Base-by-base conservation (phyloP, 768 basidiomycete species). In the Paxillus ammoniavirescens region DNA sequence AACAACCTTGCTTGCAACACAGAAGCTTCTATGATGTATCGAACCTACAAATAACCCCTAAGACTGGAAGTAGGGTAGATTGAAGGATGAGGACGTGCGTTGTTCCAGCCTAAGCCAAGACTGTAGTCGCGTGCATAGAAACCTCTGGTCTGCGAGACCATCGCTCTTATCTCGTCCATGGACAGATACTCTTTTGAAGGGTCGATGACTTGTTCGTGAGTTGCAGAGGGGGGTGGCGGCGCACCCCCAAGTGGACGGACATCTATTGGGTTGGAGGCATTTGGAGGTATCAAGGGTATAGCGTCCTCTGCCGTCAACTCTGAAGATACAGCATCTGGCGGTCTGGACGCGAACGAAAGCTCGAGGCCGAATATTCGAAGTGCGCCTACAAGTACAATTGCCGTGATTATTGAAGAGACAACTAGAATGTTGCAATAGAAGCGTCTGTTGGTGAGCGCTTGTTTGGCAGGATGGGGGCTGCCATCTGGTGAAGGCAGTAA, bases 31-130 rank as follows among this genome's bases (percentile, higher is more conserved):
- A 78, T 68, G 57, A 77, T 77, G 50, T 78, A 76, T 36, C 75
- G 69, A 60, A 77, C 65, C 76, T 75, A 36, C 14, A 31, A 54
- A 13, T 13, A 8, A 23, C 2, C 12, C 1, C 7, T 59, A n/a
- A 61, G 49, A 38, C 26, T 8, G 30, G 40, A 44, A 18, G n/a
- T 14, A n/a, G 46, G 30, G 38, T 9, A 14, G 14, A 49, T 18
- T 38, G 8, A 38, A 37, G 6, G 21, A 35, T 38, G 13, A n/a
- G 12, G 9, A 60, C 71, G 35, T 48, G 66, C 74, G 41, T 77
- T 78, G 49, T 77, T 77, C 74, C 76, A 78, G 3, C 76, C 76
- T n/a, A 77, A 57, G 15, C 75, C 74, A 8, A 76, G 63, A 58
- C 74, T 77, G 60, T 65, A 77, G 35, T 78, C 75, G 30, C 77